Percentiles rank a stretch among this genome's conserved stretches.
These are phyloP conservation scores for Bifiguratus adelaidae DNA, from an alignment of 192 early-diverging fungal species.

Conservation along the genomic window DNA sequence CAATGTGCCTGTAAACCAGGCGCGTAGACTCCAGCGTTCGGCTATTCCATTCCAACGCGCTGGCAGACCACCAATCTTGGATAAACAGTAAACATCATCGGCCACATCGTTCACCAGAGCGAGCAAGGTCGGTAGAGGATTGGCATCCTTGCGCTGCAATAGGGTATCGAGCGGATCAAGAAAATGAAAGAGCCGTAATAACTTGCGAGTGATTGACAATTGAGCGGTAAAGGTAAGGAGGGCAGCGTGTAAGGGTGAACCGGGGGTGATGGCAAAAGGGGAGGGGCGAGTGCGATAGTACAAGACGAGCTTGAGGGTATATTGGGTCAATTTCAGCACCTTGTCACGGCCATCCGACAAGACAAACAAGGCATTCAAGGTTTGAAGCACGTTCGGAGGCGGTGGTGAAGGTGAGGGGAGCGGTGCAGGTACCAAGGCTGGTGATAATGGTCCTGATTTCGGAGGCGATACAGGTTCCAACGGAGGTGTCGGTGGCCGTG, in stretches of 20 bases:
- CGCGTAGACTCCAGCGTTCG: constrained; percentile 47
- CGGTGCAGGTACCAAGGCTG: constrained; percentile 1
- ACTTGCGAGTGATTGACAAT: constrained; percentile 64
- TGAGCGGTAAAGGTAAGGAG: constrained; percentile 45
- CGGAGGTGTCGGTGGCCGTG: neutral
- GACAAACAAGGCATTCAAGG: constrained; percentile 51
- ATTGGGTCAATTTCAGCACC: constrained; percentile 68
- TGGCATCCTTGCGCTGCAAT: constrained; percentile 9
- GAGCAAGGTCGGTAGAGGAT: constrained; percentile 10
- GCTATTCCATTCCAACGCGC: constrained; percentile 32
- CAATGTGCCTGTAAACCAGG: constrained; percentile 62
- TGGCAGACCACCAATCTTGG: constrained; percentile 55
- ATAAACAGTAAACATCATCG: constrained; percentile 66
- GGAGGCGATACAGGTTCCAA: neutral
- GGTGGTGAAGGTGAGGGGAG: constrained; percentile 3
- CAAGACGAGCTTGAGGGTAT: constrained; percentile 61
- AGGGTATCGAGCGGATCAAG: constrained; percentile 54
- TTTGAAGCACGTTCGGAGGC: neutral
- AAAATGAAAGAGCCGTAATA: constrained; percentile 60
- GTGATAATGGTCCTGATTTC: neutral
- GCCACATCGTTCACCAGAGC: constrained; percentile 57
- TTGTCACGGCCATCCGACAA: constrained; percentile 81
- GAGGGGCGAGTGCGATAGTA: constrained; percentile 18
- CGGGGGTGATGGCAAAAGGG: too few relatives aligned
- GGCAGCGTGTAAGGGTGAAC: constrained; percentile 3